Evolutionary conservation across 2,329 filamentous ascomycete genomes (phyloP).

Genomic region (Fusarium albosuccineum): DNA sequence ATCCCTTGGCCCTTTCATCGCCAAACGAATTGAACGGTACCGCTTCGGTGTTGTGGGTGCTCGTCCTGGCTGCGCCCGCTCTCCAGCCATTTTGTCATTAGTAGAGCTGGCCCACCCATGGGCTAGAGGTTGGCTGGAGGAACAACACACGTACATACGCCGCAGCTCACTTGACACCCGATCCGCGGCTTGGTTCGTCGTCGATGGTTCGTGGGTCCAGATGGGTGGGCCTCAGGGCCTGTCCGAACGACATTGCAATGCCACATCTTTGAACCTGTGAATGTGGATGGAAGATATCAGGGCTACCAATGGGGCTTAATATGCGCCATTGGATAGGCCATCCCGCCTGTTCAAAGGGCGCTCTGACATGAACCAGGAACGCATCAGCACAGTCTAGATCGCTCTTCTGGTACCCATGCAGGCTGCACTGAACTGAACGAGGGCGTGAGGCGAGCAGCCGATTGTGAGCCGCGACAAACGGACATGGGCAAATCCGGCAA

Average conservation of each 20-base stretch:
- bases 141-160: conserved; percentile 48
- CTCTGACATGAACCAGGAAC: conserved; percentile 3
- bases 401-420: background rate
- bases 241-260: conserved; percentile 39
- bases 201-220: conserved; percentile 34
- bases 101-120: conserved; percentile 33
- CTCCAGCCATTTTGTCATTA: conserved; percentile 23
- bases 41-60: conserved; percentile 1
- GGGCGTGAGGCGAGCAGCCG: conserved; percentile 12
- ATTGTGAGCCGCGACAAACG: conserved; percentile 11
- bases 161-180: conserved; percentile 50
- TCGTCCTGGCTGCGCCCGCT: conserved; percentile 3
- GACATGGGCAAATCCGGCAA: conserved; percentile 8
- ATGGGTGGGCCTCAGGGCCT: conserved; percentile 38
- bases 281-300: conserved; percentile 38
- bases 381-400: background rate
- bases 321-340: conserved; percentile 23
- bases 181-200: conserved; percentile 39
- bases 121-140: conserved; percentile 37
- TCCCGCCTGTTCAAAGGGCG: conserved; percentile 6
- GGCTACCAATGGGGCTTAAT: conserved; percentile 23
- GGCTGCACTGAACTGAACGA: conserved; percentile 10
- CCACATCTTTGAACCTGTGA: conserved; percentile 41
- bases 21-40: background rate
- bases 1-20: background rate